Conservation (phyloP, 2,329 filamentous ascomycete genomes). For the Alternaria panax region DNA sequence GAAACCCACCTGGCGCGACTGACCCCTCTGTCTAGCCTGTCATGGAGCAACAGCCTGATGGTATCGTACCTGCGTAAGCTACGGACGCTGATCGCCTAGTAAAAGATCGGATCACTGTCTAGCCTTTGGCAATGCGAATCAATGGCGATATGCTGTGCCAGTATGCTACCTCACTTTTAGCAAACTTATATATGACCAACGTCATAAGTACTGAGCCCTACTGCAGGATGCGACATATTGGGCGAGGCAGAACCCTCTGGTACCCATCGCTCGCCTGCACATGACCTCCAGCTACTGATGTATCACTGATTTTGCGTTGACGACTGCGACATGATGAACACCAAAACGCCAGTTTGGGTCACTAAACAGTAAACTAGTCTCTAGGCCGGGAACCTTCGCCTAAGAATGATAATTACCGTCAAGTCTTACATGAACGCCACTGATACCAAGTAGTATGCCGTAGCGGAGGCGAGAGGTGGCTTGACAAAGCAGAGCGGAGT, state of each 20-base stretch:
- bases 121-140: background rate
- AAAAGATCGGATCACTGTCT: background rate
- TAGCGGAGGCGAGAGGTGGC: background rate
- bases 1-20: background rate
- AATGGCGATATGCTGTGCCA: conserved; percentile 2
- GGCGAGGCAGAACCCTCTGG: background rate
- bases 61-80: conserved; percentile 13
- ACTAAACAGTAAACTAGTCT: background rate
- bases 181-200: background rate
- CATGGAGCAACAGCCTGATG: background rate
- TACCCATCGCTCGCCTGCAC: background rate
- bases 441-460: background rate
- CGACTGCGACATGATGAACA: background rate
- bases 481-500: background rate
- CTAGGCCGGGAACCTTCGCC: background rate
- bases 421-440: conserved; percentile 15
- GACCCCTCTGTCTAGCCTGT: background rate
- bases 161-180: background rate
- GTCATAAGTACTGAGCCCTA: background rate
- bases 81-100: background rate
- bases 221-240: conserved; percentile 2
- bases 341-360: background rate
- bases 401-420: background rate
- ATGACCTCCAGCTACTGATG: background rate
- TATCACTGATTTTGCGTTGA: background rate